Evolutionary conservation across 2,329 filamentous ascomycete species (phyloP), one percentile per base, ranked within the genome.

Genomic region (Trichoderma sp.): DNA sequence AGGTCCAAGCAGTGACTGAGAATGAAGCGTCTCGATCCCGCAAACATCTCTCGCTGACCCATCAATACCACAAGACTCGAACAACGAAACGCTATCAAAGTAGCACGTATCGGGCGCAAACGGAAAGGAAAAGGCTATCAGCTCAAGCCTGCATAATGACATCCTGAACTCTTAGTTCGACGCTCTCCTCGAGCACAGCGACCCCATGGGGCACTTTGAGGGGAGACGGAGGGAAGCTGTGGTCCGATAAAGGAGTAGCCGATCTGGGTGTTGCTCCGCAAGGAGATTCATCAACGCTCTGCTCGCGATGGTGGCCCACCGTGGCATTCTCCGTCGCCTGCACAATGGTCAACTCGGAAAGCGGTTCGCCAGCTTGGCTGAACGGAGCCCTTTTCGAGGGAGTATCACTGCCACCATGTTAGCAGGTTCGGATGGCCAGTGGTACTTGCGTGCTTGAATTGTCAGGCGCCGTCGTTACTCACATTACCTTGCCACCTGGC

Each of bases 121-220:
- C n/a, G 41, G 39, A 43, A 45, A 19, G 7, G 9, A 34, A 7
- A 55, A 15, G 9, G 45, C 14, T 6, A 24, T n/a, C 6, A 2
- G 17, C 44, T 63, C 41, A 63, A 19, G 56, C 34, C 57, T 64
- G 54, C 17, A 55, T 79, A 45, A 82, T 71, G 21, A 82, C 68
- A 70, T 84, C 81, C 3, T 81, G 75, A 34, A 79, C 71, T 19
- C 81, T 79, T 39, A 78, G 74, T 67, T 80, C 80, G 17, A 85
- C 79, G 50, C 80, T 82, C 71, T 87, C 85, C 70, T 88, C 85
- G 3, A 82, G 81, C 28, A 88, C 72, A 1, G 84, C 84, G 5
- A 88, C 77, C 2, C 85, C 85, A 17, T 81, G 78, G 4, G 78
- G 76, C 1, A 86, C 81, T 34, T 81, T 78, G 2, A 85, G 71